phyloP scores from a whole-genome alignment of 176 grass and related monocot genomes.

The Poa annua region DNA sequence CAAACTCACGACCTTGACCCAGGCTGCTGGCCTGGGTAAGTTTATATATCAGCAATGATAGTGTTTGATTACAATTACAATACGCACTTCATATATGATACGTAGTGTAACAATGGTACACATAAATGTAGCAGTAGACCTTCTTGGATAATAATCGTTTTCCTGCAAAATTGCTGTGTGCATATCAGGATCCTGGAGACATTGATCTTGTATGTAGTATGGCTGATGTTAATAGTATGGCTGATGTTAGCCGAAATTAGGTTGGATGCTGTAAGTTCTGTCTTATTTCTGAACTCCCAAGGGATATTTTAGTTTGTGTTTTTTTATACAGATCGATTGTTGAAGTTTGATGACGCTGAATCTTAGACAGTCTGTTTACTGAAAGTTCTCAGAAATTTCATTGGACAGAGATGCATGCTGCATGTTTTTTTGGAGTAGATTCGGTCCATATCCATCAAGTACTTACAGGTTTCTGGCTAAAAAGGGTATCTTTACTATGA shows the following conservation, averaged over 20 bases:
- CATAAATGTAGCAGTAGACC: constrained; percentile 27
- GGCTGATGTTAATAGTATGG: background rate
- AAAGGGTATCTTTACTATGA: too few species aligned
- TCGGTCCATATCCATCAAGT: background rate
- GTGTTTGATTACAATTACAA: too few species aligned
- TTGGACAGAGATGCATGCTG: background rate
- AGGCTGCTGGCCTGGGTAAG: too few species aligned
- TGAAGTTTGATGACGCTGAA: background rate
- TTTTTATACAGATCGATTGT: background rate
- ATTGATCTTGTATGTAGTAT: background rate
- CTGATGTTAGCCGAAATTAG: background rate
- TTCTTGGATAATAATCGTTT: constrained; percentile 14
- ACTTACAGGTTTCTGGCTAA: background rate
- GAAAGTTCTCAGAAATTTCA: background rate
- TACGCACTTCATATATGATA: too few species aligned
- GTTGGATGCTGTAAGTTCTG: background rate
- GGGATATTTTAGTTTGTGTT: background rate
- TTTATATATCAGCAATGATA: too few species aligned
- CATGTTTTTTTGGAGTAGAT: background rate
- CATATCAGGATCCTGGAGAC: background rate
- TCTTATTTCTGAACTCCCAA: background rate
- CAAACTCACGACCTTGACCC: too few species aligned
- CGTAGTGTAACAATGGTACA: too few species aligned
- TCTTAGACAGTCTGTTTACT: background rate
- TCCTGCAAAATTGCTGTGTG: background rate